Evolutionary conservation across 1,284 basidiomycete genomes (phyloP), one percentile per base, ranked within the genome.

Genomic region (Pisolithus thermaeus): DNA sequence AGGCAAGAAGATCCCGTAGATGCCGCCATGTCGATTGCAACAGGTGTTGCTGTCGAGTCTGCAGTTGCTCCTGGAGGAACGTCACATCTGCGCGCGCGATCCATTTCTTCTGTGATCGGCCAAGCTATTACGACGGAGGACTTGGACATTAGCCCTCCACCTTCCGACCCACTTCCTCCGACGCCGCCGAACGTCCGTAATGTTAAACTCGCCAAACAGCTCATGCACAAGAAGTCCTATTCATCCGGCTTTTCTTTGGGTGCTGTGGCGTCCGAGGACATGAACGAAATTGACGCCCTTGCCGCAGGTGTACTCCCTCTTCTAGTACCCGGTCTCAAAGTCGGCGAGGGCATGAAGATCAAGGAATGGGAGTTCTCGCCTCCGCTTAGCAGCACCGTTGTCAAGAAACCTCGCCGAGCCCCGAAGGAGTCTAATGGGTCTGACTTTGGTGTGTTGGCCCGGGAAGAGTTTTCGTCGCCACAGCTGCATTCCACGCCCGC

Each of bases 261-360:
- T 30, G 69, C 76, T 14, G 71, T 80, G 8, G 66, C 59, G 7
- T 63, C 61, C 32, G 76, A 79, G 53, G 73, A 81, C 59, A 71
- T 80, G 58, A 79, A 79, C 52, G 81, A 84, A 67, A 84, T 86
- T 52, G 84, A 87, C 55, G 80, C 77, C 12, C 72, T 87, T 47
- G 83, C 82, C 7, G 83, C 83, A 9, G 79, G 78, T 25, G 70
- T 86, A 16, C 70, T 87, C 3, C 84, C 84, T n/a, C 66, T 83
- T 23, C 76, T 86, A 30, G 74, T 85, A 35, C 83, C 83, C n/a
- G 83, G 83, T 4, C 68, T 86, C 25, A 82, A 70, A 49, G 69
- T 84, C 47, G 79, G 83, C 20, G 57, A 67, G 4, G 73, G 78
- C 46, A 74, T 83, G 67, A 77, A 69, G 60, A 76, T 83, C 58